Evolutionary conservation across 495 filamentous ascomycete genomes (phyloP).

Genomic region (Aspergillus bridgeri): DNA sequence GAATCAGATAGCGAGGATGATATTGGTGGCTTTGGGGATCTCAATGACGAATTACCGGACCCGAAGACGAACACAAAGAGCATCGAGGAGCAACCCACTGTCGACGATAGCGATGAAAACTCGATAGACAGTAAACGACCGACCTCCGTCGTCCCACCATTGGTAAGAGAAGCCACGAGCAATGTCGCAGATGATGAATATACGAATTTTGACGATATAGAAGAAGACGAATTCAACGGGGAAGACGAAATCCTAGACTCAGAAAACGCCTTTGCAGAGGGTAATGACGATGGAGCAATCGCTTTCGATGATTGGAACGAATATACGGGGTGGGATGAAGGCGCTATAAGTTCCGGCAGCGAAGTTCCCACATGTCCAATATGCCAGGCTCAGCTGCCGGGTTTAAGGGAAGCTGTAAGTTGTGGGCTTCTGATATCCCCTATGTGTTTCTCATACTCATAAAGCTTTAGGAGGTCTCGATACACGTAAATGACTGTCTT

Average conservation of each 20-base stretch:
- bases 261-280: conserved; percentile 26
- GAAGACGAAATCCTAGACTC: conserved; percentile 44
- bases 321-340: conserved; percentile 32
- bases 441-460: neutral
- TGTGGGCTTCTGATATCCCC: neutral
- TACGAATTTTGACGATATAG: conserved; percentile 68
- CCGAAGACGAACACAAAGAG: neutral
- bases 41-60: conserved; percentile 12
- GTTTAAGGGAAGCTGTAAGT: conserved; percentile 55
- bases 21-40: conserved; percentile 22
- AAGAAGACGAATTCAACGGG: conserved; percentile 40
- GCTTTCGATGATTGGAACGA: conserved; percentile 22
- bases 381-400: conserved; percentile 60
- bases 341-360: conserved; percentile 30
- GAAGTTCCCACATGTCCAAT: conserved; percentile 63
- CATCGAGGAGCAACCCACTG: conserved; percentile 7
- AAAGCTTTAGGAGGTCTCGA: conserved; percentile 42
- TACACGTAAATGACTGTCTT: conserved; percentile 89
- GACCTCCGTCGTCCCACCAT: conserved; percentile 28
- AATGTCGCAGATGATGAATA: conserved; percentile 55
- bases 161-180: conserved; percentile 58
- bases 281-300: conserved; percentile 20
- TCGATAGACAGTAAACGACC: conserved; percentile 28
- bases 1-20: conserved; percentile 67
- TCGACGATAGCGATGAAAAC: conserved; percentile 43